Evolutionary conservation across 2,329 filamentous ascomycete genomes (phyloP), one percentile per base, ranked within the genome.

Genomic region (Fonsecaea pedrosoi): DNA sequence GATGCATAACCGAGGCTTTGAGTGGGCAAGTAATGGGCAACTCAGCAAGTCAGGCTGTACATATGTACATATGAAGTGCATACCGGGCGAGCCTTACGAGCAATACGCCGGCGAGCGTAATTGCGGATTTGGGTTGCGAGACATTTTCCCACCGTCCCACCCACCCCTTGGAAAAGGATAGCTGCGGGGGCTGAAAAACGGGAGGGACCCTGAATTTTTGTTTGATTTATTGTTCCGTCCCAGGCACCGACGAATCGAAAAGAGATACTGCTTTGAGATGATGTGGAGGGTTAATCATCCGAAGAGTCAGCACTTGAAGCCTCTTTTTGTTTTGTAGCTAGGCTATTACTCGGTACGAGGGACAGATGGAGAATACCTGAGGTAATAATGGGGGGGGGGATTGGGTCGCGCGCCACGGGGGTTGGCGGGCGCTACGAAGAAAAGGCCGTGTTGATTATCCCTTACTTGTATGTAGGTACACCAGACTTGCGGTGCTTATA

Each of bases 281-380:
- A 40, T 25, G 53, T 45, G 60, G 50, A 38, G 30, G n/a, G 32
- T 61, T 54, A 61, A 37, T 61, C 59, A 61, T 61, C 59, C 59
- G 48, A 25, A 15, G 4, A 54, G 59, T 61, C 59, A 61, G 59
- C 59, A 50, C 40, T 13, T 50, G 34, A 48, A n/a, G 30, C 45
- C 45, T 25, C 7, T 34, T 35, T 35, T 32, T 25, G 25, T 25
- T 25, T 25, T 25, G 25, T 25, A 2, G 25, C 25, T 3, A 25
- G 25, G 25, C 25, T 25, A 25, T 2, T 45, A 25, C 5, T 45
- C 38, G 40, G 25, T 1, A 18, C n/a, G 53, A n/a, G 30, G n/a
- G 15, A 18, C 30, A 55, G 30, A n/a, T 34, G 18, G 48, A 9
- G 48, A 25, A 53, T 25, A 25, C 25, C 25, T 3, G 0, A 25